Conservation (phyloP, 2,329 filamentous ascomycete genomes). For the Trichoderma citrinoviride region DNA sequence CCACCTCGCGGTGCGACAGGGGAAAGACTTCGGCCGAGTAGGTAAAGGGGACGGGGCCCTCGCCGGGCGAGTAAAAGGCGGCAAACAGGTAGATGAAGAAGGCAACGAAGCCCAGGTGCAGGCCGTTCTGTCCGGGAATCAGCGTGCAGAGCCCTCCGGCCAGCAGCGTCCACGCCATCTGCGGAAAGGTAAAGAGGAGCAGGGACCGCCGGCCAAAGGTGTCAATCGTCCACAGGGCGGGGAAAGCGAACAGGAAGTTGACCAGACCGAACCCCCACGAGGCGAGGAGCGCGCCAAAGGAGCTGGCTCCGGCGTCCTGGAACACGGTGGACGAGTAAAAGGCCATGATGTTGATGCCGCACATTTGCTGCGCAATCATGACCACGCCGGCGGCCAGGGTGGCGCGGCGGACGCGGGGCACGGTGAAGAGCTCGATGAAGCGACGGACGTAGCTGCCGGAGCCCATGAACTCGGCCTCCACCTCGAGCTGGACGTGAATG, state of each 20-base stretch:
- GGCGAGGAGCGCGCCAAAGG: slow-evolving; percentile 56
- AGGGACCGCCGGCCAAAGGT: slow-evolving; percentile 54
- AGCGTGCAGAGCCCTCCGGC: slow-evolving; percentile 49
- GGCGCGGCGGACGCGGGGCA: slow-evolving; percentile 67
- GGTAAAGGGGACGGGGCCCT: slow-evolving; percentile 66
- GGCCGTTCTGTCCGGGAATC: slow-evolving; percentile 41
- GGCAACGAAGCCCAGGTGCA: slow-evolving; percentile 47
- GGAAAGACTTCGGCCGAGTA: slow-evolving; percentile 70
- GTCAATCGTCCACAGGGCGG: slow-evolving; percentile 59
- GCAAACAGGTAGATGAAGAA: slow-evolving; percentile 58
- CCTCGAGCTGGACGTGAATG: slow-evolving; percentile 61
- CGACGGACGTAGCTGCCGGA: slow-evolving; percentile 58
- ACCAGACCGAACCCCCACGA: slow-evolving; percentile 58
- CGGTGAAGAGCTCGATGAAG: slow-evolving; percentile 64
- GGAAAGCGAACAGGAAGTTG: slow-evolving; percentile 58
- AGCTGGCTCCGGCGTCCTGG: slow-evolving; percentile 52
- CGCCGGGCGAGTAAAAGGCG: slow-evolving; percentile 51
- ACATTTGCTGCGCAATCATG: slow-evolving; percentile 77
- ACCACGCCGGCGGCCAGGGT: slow-evolving; percentile 74
- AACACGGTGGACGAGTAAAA: slow-evolving; percentile 71
- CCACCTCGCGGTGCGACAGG: slow-evolving; percentile 66
- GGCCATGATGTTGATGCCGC: slow-evolving; percentile 69
- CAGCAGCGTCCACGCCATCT: slow-evolving; percentile 43
- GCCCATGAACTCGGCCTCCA: slow-evolving; percentile 52
- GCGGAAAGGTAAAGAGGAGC: slow-evolving; percentile 43